phyloP scores from a whole-genome alignment of 2,329 filamentous ascomycete genomes.

The Aspergillus floridensis region DNA sequence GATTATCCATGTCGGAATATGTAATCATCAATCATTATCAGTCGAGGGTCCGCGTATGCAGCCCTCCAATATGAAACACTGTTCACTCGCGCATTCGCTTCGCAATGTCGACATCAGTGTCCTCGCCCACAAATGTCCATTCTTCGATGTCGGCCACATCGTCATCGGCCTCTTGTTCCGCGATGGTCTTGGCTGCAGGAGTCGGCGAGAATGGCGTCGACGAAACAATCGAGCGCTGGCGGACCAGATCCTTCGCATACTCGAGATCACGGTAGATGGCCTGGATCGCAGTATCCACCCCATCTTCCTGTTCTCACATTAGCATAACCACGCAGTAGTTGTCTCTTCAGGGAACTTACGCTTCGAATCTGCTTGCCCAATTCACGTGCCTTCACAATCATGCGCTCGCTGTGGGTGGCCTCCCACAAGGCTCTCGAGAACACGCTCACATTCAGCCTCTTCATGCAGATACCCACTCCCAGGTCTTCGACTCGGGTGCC shows the following conservation, averaged over 20 bases:
- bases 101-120: slow-evolving; percentile 48
- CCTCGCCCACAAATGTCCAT: slow-evolving; percentile 84
- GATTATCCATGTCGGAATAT: neutral
- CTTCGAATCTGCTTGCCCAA: slow-evolving; percentile 84
- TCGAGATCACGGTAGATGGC: slow-evolving; percentile 93
- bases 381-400: slow-evolving; percentile 80
- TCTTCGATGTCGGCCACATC: slow-evolving; percentile 69
- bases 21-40: slow-evolving; percentile 13
- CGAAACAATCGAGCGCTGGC: slow-evolving; percentile 50
- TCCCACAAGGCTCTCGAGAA: slow-evolving; percentile 89
- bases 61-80: slow-evolving; percentile 25
- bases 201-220: slow-evolving; percentile 36
- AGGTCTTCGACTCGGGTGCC: slow-evolving; percentile 85
- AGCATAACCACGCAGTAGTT: slow-evolving; percentile 19
- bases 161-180: slow-evolving; percentile 42
- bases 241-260: slow-evolving; percentile 82
- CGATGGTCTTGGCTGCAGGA: slow-evolving; percentile 34
- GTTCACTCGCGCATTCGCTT: slow-evolving; percentile 34
- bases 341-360: slow-evolving; percentile 51
- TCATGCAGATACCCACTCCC: slow-evolving; percentile 84
- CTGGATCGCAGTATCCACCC: slow-evolving; percentile 86
- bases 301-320: slow-evolving; percentile 65
- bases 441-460: slow-evolving; percentile 80
- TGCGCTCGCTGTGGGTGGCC: slow-evolving; percentile 82
- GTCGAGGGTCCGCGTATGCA: neutral